Evolutionary conservation across 441 rosid species (phyloP), one percentile per base, ranked within the genome.

Genomic region (Oxalis stricta): DNA sequence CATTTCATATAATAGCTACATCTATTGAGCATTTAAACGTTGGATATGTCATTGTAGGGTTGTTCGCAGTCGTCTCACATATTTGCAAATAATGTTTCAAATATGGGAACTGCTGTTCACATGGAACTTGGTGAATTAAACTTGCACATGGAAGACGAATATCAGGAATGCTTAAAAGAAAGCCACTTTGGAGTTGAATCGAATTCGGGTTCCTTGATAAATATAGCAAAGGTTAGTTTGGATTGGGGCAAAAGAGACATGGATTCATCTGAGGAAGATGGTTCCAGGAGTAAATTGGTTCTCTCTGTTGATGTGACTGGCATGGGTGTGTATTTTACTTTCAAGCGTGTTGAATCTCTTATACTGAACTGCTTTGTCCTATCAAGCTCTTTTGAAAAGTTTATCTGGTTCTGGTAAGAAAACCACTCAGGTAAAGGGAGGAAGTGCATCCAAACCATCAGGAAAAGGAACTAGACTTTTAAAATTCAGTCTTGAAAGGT

Each of bases 41-140:
- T 48, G 48, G 26, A 40, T 39, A 50, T 70, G 21, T 36, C 46
- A 46, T 22, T 71, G 66, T 59, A 93, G 99, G 86, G 75, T 28
- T 88, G 93, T 60, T 80, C 96, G 28, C 99, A 93, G 70, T 93
- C 99, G 32, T 84, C 87, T 28, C 96, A 93, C 63, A 56, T 84
- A 46, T 84, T 84, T 66, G 94, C 94, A 54, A 93, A 93, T 71
- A 79, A 93, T 66, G 61, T 84, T 55, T 84, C 97, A 44, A 74
- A 58, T 60, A 53, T 48, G 64, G 96, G 94, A 56, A 72, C 82
- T 55, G 54, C 80, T 19, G 69, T 82, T 33, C 94, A 93, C 70
- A 69, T 78, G 83, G 99, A 93, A 57, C 91, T 93, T 65, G 96
- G 99, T 60, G 97, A 88, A 53, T 50, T 93, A 37, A 93, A 88